Evolutionary conservation across 495 filamentous ascomycete genomes (phyloP), one percentile per base, ranked within the genome.

Genomic region (Cairneyella variabilis): DNA sequence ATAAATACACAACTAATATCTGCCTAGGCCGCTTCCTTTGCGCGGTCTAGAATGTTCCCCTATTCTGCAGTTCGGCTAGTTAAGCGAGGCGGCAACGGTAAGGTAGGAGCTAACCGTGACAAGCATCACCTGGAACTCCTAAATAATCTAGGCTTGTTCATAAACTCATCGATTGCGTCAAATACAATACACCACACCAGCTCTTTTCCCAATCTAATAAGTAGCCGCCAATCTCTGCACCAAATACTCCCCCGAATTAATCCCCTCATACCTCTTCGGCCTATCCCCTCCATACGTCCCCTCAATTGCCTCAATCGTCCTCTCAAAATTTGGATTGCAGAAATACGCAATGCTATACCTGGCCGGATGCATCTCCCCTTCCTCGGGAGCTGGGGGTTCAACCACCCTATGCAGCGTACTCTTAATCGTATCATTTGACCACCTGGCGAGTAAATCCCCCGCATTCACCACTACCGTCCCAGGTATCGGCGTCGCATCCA

Each of bases 391-490:
- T 10, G 63, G 67, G 5, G 92, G 92, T 69, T 96, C 85, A 9
- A 97, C 87, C 2, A 97, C 92, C 18, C 91, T 80, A 65, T 97
- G 92, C 47, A 87, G 81, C 0, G 92, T 97, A 54, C 84, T 89
- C 70, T 85, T 87, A 64, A 97, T 92, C 4, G 78, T 83, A 61
- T 91, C 90, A 63, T 97, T 97, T 36, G 84, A 88, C 92, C 92
- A 97, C 26, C 91, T 71, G 2, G 89, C 85, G 38, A 97, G 69
- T 60, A 97, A 57, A 69, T 97, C 92, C 1, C 91, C 92, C 1
- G 91, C 91, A 66, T 97, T 97, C 26, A 97, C 78, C 5, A 97
- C 89, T 48, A 93, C 85, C 3, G 90, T 91, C 45, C 83, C 86
- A 25, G 83, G 73, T 48, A 95, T 89, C 0, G 92, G 92, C 25